These are phyloP conservation scores for Emergomyces orientalis DNA, from an alignment of 2,329 filamentous ascomycete genomes.

Conservation along the genomic window DNA sequence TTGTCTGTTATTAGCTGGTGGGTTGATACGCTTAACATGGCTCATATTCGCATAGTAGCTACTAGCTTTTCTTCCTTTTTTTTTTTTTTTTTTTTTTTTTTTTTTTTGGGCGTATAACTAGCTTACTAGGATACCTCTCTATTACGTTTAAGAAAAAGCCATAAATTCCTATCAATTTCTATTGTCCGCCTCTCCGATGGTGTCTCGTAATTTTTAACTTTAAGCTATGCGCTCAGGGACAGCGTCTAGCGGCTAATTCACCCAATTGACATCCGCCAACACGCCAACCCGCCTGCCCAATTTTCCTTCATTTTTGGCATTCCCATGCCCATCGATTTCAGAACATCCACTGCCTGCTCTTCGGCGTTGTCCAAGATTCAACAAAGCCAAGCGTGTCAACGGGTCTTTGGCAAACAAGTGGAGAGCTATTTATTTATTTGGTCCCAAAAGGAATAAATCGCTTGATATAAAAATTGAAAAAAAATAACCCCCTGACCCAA, in stretches of 20 bases:
- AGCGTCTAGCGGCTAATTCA: background rate
- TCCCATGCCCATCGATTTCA: background rate
- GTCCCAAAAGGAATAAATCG: background rate
- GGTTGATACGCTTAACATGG: background rate
- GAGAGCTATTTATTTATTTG: background rate
- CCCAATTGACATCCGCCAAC: background rate
- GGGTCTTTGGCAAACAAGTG: background rate
- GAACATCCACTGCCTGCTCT: background rate
- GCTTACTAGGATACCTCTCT: background rate
- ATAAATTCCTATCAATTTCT: background rate
- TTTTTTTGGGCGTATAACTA: background rate
- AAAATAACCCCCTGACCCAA: background rate
- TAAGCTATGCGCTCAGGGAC: background rate
- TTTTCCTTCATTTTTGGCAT: background rate
- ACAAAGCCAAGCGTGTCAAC: background rate
- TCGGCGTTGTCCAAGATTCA: background rate
- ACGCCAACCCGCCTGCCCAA: background rate
- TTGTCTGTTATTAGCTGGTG: background rate
- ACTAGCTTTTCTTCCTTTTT: background rate
- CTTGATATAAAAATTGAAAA: background rate
- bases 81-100: background rate
- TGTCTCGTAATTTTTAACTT: background rate
- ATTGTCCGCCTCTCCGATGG: background rate
- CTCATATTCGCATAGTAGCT: background rate
- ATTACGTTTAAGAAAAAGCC: background rate